Percentiles rank a stretch among this genome's conserved stretches.
Evolutionary conservation across 495 filamentous ascomycete species (phyloP).

Genomic region (Tuber microsphaerosporum): DNA sequence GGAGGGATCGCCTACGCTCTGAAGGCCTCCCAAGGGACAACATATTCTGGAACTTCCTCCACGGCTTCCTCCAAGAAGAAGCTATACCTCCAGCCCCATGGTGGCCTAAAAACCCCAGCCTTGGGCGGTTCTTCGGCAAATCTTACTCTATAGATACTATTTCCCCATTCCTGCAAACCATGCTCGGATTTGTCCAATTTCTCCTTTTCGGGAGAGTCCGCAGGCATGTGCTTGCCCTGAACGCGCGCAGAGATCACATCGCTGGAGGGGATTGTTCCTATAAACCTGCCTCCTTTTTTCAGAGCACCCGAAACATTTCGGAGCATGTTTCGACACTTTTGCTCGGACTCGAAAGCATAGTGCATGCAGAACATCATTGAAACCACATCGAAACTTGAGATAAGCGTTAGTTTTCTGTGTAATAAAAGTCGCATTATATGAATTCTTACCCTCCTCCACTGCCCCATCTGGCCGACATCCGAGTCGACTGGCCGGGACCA

Average conservation of each 20-base stretch:
- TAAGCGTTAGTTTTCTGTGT: not conserved
- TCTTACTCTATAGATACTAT: constrained; percentile 78
- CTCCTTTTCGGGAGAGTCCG: constrained; percentile 36
- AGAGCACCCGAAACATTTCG: constrained; percentile 80
- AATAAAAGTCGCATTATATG: not conserved
- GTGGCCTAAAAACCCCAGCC: constrained; percentile 75
- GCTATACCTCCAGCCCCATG: constrained; percentile 95
- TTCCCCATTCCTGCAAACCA: constrained; percentile 61
- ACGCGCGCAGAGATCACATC: constrained; percentile 70
- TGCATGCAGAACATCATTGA: constrained; percentile 99
- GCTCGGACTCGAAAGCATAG: constrained; percentile 91
- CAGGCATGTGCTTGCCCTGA: constrained; percentile 46
- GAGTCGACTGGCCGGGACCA: constrained; percentile 51
- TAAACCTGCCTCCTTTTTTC: constrained; percentile 87
- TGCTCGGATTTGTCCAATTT: constrained; percentile 37
- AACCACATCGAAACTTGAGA: constrained; percentile 78
- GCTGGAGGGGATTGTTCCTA: constrained; percentile 88
- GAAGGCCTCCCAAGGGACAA: constrained; percentile 97
- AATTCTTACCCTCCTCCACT: constrained; percentile 50
- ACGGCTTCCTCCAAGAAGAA: constrained; percentile 95
- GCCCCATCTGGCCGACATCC: constrained; percentile 53
- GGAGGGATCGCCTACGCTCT: constrained; percentile 48
- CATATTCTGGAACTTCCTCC: constrained; percentile 92
- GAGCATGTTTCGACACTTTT: constrained; percentile 83
- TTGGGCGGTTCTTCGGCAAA: constrained; percentile 61